A percentile compares a stretch with the other conserved stretches of the same genome.
Conservation (phyloP, 139 green algal species). For the Chlorella vulgaris region DNA sequence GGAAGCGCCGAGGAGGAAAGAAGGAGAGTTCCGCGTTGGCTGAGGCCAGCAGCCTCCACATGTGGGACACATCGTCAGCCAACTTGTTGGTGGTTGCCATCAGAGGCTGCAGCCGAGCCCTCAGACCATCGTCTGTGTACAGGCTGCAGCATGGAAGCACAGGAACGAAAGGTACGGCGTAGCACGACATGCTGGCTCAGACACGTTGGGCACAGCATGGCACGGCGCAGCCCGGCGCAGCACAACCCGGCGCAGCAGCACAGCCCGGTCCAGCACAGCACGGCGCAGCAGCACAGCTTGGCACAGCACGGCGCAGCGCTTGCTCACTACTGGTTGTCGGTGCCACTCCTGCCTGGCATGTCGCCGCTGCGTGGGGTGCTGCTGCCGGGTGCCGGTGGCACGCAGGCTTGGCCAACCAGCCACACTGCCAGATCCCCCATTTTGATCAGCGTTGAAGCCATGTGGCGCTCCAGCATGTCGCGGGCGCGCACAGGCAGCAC, state of each 20-base stretch:
- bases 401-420: slow-evolving; percentile 11
- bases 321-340: too few relatives aligned
- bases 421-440: slow-evolving; percentile 24
- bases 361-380: too few relatives aligned
- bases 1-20: slow-evolving; percentile 8
- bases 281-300: too few relatives aligned
- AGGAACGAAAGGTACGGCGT: too few relatives aligned
- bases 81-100: not conserved
- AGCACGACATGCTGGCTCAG: too few relatives aligned
- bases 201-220: too few relatives aligned
- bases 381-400: slow-evolving; percentile 5
- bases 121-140: slow-evolving; percentile 38
- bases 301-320: too few relatives aligned
- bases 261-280: too few relatives aligned
- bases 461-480: slow-evolving; percentile 9
- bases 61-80: not conserved
- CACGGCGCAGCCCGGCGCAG: too few relatives aligned
- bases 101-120: not conserved
- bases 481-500: slow-evolving; percentile 28
- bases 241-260: too few relatives aligned
- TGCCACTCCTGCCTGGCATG: not conserved
- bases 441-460: slow-evolving; percentile 4
- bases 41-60: slow-evolving; percentile 19
- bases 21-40: slow-evolving; percentile 14
- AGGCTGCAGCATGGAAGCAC: not conserved